Base-by-base conservation (phyloP, 257 asterid genomes). In the Knoxia roxburghii region DNA sequence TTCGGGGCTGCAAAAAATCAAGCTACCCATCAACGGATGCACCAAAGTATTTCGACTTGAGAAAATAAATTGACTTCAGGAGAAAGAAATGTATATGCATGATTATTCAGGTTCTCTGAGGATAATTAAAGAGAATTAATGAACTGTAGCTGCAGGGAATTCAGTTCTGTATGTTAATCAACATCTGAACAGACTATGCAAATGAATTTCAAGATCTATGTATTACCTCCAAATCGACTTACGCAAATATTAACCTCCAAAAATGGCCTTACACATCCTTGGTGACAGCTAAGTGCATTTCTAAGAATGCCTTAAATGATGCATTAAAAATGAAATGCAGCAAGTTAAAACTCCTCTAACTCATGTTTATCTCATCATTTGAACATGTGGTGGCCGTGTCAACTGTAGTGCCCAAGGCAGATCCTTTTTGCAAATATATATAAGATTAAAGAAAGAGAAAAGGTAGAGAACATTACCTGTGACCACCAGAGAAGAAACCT, bases 401-500 rank as follows among this genome's bases (percentile, higher is more conserved):
- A 45, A 64, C 17, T 15, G 15, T 43, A 33, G 20, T 33, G 9
- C 27, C 53, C 13, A 62, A 21, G 10, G 59, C 2, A 26, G 33
- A 12, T 29, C 17, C 4, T 32, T 55, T 55, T 13, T 51, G 39
- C 40, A 50, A 52, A n/a, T 2, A 27, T 2, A 14, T 20, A 50
- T 5, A 39, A 37, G 26, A 46, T 52, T 58, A 63, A 30, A 73
- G 64, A 70, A 46, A 35, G 49, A 72, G 73, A 68, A 60, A 29
- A 52, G 61, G 70, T 39, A 72, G 52, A 73, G 35, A 65, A 66
- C 29, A 39, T 10, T 78, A 93, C 99, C 97, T 93, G 99, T 64
- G 99, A 86, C 99, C 99, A 94, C 99, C 99, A 94, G 11, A 94
- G 87, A 76, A 94, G 87, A 71, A 94, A 81, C 79, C 99, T 80